Base-by-base conservation (phyloP, 768 basidiomycete genomes). In the Crucibulum laeve region DNA sequence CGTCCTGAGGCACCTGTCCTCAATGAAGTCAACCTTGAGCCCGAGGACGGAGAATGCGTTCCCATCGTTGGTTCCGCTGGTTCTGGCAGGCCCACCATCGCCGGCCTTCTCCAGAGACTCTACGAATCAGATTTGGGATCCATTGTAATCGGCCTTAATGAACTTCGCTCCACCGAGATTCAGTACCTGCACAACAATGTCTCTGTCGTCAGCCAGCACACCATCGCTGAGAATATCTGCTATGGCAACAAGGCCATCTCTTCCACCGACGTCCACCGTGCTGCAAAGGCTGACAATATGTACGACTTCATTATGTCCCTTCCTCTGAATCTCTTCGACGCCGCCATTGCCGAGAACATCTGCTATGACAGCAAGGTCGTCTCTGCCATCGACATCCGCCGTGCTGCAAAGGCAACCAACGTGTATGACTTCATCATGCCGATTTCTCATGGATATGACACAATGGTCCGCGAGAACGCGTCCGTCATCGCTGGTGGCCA, bases 271-370 rank as follows among this genome's bases (percentile, higher is more conserved):
- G 73, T 96, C 32, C 68, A 76, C 17, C 64, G 63, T 2, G 93
- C 94, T 0, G 89, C 93, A 1, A 72, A 72, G 48, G 73, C 75
- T 0, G 92, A 94, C 0, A 77, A 89, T 59, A 82, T 89, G 3
- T 90, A 95, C 61, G 87, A 92, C 10, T 95, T 95, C 62, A 77
- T 97, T 57, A n/a, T n/a, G n/a, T n/a, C n/a, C n/a, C n/a, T n/a
- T n/a, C n/a, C n/a, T n/a, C n/a, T n/a, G n/a, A n/a, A n/a, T n/a
- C n/a, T n/a, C n/a, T n/a, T n/a, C n/a, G n/a, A n/a, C n/a, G n/a
- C n/a, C n/a, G n/a, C n/a, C n/a, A n/a, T n/a, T n/a, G n/a, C n/a
- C n/a, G n/a, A n/a, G n/a, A n/a, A n/a, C n/a, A n/a, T n/a, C n/a
- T n/a, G n/a, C n/a, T n/a, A n/a, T n/a, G n/a, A n/a, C n/a, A n/a